Conservation (phyloP, 2,329 filamentous ascomycete genomes). For the Sclerotinia subarctica region DNA sequence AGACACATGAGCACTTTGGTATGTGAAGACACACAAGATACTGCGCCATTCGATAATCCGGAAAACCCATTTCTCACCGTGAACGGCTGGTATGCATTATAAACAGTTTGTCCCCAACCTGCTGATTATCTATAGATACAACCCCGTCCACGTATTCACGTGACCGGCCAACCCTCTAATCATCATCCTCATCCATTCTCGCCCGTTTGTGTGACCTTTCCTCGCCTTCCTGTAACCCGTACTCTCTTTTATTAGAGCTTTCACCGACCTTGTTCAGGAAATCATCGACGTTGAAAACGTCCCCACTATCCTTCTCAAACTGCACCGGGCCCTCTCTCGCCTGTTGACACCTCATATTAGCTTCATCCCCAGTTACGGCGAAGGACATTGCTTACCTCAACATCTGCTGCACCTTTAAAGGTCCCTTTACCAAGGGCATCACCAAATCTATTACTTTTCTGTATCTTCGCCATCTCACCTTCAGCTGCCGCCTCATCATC, state of each 20-base stretch:
- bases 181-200: conserved; percentile 69
- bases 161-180: conserved; percentile 23
- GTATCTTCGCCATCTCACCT: conserved; percentile 81
- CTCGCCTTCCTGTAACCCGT: conserved; percentile 68
- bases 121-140: not conserved
- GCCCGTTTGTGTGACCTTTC: conserved; percentile 64
- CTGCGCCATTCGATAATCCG: not conserved
- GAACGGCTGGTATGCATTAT: not conserved
- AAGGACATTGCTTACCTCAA: conserved; percentile 57
- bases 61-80: not conserved
- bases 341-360: conserved; percentile 41
- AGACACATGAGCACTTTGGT: not conserved
- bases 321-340: conserved; percentile 87
- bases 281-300: conserved; percentile 92
- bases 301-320: conserved; percentile 83
- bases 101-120: not conserved
- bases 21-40: not conserved
- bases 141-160: not conserved
- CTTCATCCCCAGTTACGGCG: not conserved
- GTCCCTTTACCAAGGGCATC: conserved; percentile 87
- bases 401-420: conserved; percentile 82
- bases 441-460: conserved; percentile 73
- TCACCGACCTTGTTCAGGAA: conserved; percentile 78
- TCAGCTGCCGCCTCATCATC: conserved; percentile 78
- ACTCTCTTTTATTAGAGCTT: conserved; percentile 66